Evolutionary conservation across 2,329 filamentous ascomycete species (phyloP).

Genomic region (Talaromyces sp.): DNA sequence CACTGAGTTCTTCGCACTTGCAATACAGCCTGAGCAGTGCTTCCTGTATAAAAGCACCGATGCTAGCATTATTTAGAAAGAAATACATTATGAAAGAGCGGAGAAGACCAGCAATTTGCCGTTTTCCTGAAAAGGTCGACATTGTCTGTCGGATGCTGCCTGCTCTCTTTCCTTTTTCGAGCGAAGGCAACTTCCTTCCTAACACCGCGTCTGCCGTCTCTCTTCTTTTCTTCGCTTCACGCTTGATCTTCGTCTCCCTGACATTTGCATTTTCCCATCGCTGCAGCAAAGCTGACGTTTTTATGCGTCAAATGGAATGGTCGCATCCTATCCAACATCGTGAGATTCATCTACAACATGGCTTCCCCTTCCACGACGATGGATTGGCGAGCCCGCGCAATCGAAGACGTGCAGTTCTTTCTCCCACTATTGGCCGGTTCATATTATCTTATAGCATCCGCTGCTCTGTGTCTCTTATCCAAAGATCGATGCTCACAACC

Average conservation of each 20-base stretch:
- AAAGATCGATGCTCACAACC: constrained; percentile 36
- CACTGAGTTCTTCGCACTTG: not conserved
- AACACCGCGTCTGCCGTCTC: not conserved
- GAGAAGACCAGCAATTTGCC: not conserved
- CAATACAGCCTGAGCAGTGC: not conserved
- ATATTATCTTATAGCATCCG: constrained; percentile 54
- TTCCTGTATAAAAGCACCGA: not conserved
- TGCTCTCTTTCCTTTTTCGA: not conserved
- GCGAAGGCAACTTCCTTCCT: not conserved
- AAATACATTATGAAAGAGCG: not conserved
- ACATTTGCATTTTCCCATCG: not conserved
- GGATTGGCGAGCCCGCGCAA: constrained; percentile 5
- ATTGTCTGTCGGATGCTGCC: not conserved
- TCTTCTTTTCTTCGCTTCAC: not conserved
- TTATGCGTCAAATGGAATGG: not conserved
- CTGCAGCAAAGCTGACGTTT: not conserved
- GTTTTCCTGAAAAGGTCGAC: not conserved
- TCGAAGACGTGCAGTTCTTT: constrained; percentile 5
- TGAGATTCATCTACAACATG: constrained; percentile 1
- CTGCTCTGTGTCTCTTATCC: constrained; percentile 54
- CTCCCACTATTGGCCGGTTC: constrained; percentile 10
- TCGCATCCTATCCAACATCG: not conserved
- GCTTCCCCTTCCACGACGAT: not conserved
- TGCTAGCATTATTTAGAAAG: not conserved
- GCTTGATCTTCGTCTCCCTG: not conserved